Evolutionary conservation across 2,329 filamentous ascomycete genomes (phyloP).

Genomic region (Talaromyces amestolkiae): DNA sequence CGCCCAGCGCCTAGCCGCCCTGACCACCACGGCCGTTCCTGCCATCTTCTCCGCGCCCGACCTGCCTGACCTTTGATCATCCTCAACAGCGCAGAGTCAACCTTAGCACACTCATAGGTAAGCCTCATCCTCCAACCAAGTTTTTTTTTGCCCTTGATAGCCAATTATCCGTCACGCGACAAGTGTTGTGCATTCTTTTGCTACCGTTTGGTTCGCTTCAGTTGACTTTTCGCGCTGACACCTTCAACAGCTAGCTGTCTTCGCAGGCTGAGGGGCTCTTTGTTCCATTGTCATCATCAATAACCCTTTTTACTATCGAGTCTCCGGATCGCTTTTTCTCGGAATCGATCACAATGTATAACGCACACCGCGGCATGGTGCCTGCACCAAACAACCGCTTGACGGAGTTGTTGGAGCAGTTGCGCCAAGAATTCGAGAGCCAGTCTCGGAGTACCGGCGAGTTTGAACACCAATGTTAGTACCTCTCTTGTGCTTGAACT

Average conservation of each 20-base stretch:
- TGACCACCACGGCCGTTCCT: conserved; percentile 6
- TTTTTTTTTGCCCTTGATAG: background rate
- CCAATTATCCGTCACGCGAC: background rate
- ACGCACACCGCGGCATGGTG: conserved; percentile 78
- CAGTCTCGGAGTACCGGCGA: conserved; percentile 78
- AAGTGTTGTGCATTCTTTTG: background rate
- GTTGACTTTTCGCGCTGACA: conserved; percentile 13
- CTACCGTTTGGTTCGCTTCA: background rate
- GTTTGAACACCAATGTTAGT: conserved; percentile 92
- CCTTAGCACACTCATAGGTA: background rate
- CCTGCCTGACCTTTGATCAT: conserved; percentile 12
- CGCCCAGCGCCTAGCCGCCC: conserved; percentile 7
- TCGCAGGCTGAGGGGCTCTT: conserved; percentile 8
- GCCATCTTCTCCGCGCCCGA: conserved; percentile 17
- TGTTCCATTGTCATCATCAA: background rate
- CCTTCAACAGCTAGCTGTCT: conserved; percentile 7
- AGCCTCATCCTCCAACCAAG: background rate
- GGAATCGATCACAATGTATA: conserved; percentile 65
- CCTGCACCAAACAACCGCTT: conserved; percentile 69
- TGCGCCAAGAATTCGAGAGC: conserved; percentile 86
- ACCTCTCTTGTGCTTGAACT: conserved; percentile 24
- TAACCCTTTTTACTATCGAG: background rate
- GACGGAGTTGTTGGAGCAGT: conserved; percentile 86
- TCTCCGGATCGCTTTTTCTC: background rate
- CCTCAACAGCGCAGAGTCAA: conserved; percentile 9